A percentile compares a stretch with the other conserved stretches of the same genome.
Evolutionary conservation across 495 filamentous ascomycete species (phyloP).

Genomic region (Neohortaea acidophila): DNA sequence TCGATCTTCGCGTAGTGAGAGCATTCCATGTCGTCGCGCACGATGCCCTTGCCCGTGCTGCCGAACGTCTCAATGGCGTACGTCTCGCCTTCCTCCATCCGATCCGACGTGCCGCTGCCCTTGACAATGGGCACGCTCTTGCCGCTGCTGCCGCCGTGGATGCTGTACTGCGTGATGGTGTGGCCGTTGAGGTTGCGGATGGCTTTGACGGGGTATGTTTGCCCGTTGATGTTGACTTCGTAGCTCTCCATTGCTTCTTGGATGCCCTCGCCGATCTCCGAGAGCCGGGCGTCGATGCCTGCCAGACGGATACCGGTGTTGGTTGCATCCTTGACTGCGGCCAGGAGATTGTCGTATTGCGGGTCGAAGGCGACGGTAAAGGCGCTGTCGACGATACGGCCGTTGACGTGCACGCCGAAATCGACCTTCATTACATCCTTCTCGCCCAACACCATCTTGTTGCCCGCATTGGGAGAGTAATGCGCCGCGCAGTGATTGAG

Average conservation of each 20-base stretch:
- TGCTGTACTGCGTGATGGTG: constrained; percentile 42
- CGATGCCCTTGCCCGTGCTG: constrained; percentile 39
- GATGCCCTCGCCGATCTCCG: constrained; percentile 46
- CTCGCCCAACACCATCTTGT: constrained; percentile 40
- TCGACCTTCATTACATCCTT: constrained; percentile 56
- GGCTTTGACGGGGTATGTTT: constrained; percentile 41
- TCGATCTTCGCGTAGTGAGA: constrained; percentile 40
- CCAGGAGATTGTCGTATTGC: constrained; percentile 43
- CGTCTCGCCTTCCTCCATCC: constrained; percentile 52
- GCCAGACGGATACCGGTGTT: constrained; percentile 47
- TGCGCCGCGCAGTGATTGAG: constrained; percentile 48
- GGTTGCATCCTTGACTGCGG: constrained; percentile 46
- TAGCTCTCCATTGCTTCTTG: constrained; percentile 57
- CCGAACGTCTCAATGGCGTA: constrained; percentile 56
- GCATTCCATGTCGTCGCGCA: constrained; percentile 33
- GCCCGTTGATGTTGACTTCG: constrained; percentile 42
- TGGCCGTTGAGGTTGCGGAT: constrained; percentile 45
- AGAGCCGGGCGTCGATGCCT: constrained; percentile 46
- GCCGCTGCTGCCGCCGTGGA: constrained; percentile 36
- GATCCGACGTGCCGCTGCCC: constrained; percentile 36
- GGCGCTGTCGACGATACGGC: constrained; percentile 49
- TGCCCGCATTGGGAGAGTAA: constrained; percentile 48
- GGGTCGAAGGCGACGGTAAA: constrained; percentile 50
- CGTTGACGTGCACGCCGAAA: constrained; percentile 50
- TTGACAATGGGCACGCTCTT: constrained; percentile 50